phyloP scores from a whole-genome alignment of 495 filamentous ascomycete species.

The Parmelia sp. region DNA sequence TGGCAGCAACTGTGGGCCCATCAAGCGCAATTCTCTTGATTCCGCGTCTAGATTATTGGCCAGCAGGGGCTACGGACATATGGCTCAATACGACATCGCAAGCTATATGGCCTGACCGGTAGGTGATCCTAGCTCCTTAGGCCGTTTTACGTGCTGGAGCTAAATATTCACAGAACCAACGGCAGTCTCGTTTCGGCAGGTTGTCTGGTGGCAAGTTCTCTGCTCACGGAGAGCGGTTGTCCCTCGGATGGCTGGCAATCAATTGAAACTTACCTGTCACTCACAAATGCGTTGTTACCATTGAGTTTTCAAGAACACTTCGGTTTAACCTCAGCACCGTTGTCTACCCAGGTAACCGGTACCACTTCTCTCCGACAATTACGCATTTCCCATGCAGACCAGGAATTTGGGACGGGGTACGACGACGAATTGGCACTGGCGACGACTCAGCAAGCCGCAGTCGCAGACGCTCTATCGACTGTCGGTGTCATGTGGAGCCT shows the following conservation, averaged over 20 bases:
- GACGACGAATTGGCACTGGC: constrained; percentile 7
- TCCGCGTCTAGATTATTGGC: constrained; percentile 24
- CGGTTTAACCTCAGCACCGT: neutral
- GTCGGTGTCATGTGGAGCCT: constrained; percentile 9
- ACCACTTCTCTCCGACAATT: constrained; percentile 16
- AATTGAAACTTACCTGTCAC: neutral
- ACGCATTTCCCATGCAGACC: neutral
- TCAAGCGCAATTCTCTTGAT: constrained; percentile 27
- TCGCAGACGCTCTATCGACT: constrained; percentile 16
- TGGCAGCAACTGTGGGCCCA: constrained; percentile 24
- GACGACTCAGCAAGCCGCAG: constrained; percentile 13
- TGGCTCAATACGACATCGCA: constrained; percentile 28
- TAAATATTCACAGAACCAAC: neutral
- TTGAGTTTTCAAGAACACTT: neutral
- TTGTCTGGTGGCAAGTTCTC: neutral
- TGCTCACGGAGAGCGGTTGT: neutral
- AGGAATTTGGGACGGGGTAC: neutral
- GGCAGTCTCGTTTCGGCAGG: neutral
- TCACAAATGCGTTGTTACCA: neutral
- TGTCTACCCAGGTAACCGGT: constrained; percentile 1
- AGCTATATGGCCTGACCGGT: constrained; percentile 19
- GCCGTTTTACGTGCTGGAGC: neutral
- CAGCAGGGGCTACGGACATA: constrained; percentile 25
- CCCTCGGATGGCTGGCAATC: constrained; percentile 16
- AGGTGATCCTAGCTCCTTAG: neutral